A percentile compares a stretch with the other conserved stretches of the same genome.
These are phyloP conservation scores for Fagus crenata DNA, from an alignment of 306 rosid genomes.

Conservation along the genomic window DNA sequence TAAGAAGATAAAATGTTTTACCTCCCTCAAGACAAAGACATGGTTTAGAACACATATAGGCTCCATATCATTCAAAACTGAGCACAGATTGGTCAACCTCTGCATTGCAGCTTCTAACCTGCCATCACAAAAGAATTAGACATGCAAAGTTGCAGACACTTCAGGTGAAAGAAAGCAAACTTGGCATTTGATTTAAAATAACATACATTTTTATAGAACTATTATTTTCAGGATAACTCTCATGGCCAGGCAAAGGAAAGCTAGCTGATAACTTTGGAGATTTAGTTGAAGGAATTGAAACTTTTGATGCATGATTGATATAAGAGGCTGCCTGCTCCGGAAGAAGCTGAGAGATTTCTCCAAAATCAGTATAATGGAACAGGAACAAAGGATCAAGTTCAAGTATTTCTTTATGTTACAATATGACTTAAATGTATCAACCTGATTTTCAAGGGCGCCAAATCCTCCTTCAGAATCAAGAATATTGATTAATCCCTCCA, in stretches of 20 bases:
- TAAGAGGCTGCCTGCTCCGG: conserved; percentile 95
- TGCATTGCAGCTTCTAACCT: conserved; percentile 99
- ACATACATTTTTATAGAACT: conserved; percentile 86
- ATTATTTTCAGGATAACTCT: conserved; percentile 94
- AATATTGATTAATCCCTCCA: conserved; percentile 94
- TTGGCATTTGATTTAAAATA: conserved; percentile 17
- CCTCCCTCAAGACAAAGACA: conserved; percentile 95
- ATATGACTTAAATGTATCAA: conserved; percentile 35
- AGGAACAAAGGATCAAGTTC: conserved; percentile 4
- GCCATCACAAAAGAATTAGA: conserved; percentile 25
- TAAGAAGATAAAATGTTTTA: conserved; percentile 25
- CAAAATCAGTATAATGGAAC: conserved; percentile 39
- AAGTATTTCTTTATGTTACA: neutral
- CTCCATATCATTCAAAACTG: conserved; percentile 96
- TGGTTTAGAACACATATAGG: conserved; percentile 96
- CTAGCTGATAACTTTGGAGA: conserved; percentile 81
- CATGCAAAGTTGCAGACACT: conserved; percentile 10
- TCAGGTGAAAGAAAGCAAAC: neutral
- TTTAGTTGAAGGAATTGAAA: conserved; percentile 64
- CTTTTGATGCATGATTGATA: conserved; percentile 81
- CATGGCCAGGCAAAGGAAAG: conserved; percentile 90
- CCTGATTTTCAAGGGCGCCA: conserved; percentile 97
- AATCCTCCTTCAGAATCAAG: conserved; percentile 99
- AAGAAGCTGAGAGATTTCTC: conserved; percentile 70
- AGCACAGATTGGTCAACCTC: conserved; percentile 93